A percentile compares a stretch with the other conserved stretches of the same genome.
phyloP scores from a whole-genome alignment of 2,329 filamentous ascomycete species.

The Pseudocercospora cruenta region DNA sequence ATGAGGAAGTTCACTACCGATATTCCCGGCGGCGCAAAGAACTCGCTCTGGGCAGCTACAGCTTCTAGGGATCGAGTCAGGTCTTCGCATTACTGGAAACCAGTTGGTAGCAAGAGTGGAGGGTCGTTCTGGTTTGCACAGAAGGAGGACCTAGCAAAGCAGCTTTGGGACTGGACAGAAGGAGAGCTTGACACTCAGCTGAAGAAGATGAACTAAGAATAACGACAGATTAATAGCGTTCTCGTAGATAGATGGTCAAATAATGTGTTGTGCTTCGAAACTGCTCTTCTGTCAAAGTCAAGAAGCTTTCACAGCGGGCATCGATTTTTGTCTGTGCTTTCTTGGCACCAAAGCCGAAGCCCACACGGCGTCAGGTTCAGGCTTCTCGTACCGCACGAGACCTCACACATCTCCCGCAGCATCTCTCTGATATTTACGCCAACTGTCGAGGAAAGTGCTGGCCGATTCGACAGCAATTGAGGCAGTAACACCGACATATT shows the following conservation, averaged over 20 bases:
- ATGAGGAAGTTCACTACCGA: constrained; percentile 23
- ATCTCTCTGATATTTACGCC: constrained; percentile 11
- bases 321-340: not conserved
- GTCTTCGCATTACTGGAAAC: constrained; percentile 30
- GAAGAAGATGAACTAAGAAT: constrained; percentile 22
- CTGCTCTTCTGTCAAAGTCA: not conserved
- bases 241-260: not conserved
- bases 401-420: constrained; percentile 7
- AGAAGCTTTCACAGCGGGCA: not conserved
- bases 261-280: not conserved
- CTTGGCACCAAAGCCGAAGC: not conserved
- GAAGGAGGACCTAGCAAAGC: constrained; percentile 33
- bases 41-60: constrained; percentile 35
- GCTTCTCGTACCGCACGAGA: not conserved
- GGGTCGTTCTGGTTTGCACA: constrained; percentile 30
- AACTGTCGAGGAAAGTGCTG: constrained; percentile 32
- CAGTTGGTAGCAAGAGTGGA: constrained; percentile 28
- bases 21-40: constrained; percentile 32
- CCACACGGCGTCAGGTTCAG: not conserved
- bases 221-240: not conserved
- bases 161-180: constrained; percentile 47
- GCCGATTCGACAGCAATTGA: constrained; percentile 25
- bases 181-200: constrained; percentile 29
- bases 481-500: constrained; percentile 19
- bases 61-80: constrained; percentile 28